Base-by-base conservation (phyloP, 176 grass and related monocot species). In the Guadua angustifolia region DNA sequence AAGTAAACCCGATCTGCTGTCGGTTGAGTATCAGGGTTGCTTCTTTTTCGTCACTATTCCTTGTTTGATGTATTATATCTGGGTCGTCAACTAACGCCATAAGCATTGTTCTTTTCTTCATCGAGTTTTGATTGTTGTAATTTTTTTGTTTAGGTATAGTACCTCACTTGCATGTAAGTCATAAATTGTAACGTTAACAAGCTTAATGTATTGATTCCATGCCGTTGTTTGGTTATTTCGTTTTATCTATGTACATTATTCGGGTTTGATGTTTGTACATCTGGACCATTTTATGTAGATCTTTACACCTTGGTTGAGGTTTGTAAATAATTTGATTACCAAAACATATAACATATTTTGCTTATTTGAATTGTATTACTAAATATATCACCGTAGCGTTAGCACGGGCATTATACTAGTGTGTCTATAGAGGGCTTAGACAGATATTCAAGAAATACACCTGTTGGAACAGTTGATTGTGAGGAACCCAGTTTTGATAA, bases 101-200 rank as follows among this genome's bases (percentile, higher is more conserved):
- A 55, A 5, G 40, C 21, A 32, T 6, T 1, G 8, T 39, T 42
- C 4, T 26, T 43, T 64, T 52, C 33, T 71, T 59, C 4, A 40
- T 19, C 15, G 21, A 19, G 40, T 59, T 46, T 59, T 17, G 55
- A 65, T 55, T 43, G 35, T n/a, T 17, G 58, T 2, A 73, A 0
- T n/a, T n/a, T 17, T 45, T 66, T 44, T 44, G 16, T 8, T 51
- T 58, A 24, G 44, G 33, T 7, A 75, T n/a, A 67, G 2, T 75
- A 50, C 2, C 2, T 47, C 22, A 17, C 7, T 58, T 63, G 24
- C n/a, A 45, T 76, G n/a, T 24, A 64, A 55, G 10, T 5, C 59
- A 66, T 83, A 88, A 64, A 63, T 33, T 71, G 55, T 79, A 79
- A 62, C 19, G 16, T 14, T 78, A 40, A 19, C n/a, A 78, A 64